Conservation (phyloP, 1,139 yeast species). For the Candida dubliniensis region DNA sequence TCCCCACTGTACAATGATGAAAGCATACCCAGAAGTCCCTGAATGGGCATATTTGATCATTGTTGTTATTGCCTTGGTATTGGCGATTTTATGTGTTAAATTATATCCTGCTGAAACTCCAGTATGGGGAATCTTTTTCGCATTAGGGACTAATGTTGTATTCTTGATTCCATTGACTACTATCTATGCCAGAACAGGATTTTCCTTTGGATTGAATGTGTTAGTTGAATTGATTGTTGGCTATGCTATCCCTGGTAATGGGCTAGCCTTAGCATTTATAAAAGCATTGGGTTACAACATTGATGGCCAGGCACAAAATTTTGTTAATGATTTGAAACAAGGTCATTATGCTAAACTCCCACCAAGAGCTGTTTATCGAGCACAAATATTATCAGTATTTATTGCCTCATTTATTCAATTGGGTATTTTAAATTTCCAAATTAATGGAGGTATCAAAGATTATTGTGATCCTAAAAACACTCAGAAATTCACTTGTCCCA, state of each 20-base stretch:
- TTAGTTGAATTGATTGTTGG: slow-evolving; percentile 62
- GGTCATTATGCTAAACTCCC: slow-evolving; percentile 40
- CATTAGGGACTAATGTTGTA: slow-evolving; percentile 52
- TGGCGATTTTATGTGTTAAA: no score
- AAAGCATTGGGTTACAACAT: slow-evolving; percentile 61
- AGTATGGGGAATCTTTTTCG: slow-evolving; percentile 59
- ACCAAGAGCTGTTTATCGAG: slow-evolving; percentile 53
- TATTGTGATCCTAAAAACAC: slow-evolving; percentile 46
- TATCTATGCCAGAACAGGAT: slow-evolving; percentile 53
- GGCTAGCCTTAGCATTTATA: slow-evolving; percentile 55
- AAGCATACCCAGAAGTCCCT: no score
- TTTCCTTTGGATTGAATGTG: slow-evolving; percentile 52
- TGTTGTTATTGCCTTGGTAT: no score
- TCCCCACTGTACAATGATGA: no score
- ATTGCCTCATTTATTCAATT: slow-evolving; percentile 48
- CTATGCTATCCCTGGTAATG: slow-evolving; percentile 63
- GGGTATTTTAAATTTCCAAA: slow-evolving; percentile 55
- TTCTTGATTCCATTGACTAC: slow-evolving; percentile 60
- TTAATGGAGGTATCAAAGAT: slow-evolving; percentile 41
- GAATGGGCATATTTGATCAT: no score
- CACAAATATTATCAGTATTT: slow-evolving; percentile 49
- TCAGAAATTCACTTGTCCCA: slow-evolving; percentile 52
- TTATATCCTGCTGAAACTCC: slow-evolving; percentile 52
- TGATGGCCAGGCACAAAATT: slow-evolving; percentile 58
- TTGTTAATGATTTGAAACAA: slow-evolving; percentile 53